A percentile compares a stretch with the other conserved stretches of the same genome.
Evolutionary conservation across 306 rosid genomes (phyloP).

Genomic region (Malus orientalis): DNA sequence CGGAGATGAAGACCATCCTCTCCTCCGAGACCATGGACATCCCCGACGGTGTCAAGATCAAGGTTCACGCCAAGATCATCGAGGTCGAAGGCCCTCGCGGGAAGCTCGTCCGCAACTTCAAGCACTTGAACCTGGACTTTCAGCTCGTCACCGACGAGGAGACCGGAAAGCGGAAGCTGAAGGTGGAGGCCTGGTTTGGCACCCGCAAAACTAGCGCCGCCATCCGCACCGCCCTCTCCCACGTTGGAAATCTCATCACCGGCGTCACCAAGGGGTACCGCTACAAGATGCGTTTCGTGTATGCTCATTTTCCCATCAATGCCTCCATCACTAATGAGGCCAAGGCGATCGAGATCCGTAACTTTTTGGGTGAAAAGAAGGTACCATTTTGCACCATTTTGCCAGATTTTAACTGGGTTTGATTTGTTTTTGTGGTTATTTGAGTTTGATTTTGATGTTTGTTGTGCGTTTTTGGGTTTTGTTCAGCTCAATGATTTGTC

Average conservation of each 20-base stretch:
- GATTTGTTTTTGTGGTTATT: not conserved
- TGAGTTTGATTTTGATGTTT: not conserved
- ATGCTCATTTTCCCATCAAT: conserved; percentile 76
- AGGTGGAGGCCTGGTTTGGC: conserved; percentile 67
- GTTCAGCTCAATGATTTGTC: not conserved
- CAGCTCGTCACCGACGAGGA: conserved; percentile 57
- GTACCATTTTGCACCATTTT: conserved; percentile 9
- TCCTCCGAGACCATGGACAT: conserved; percentile 69
- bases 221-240: conserved; percentile 72
- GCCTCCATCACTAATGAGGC: conserved; percentile 45
- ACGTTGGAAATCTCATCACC: conserved; percentile 64
- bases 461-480: not conserved
- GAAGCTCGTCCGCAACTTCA: conserved; percentile 56
- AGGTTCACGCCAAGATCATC: conserved; percentile 67
- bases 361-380: conserved; percentile 75
- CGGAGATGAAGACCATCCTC: conserved; percentile 60
- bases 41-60: conserved; percentile 66
- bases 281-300: conserved; percentile 80
- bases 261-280: conserved; percentile 86
- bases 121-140: conserved; percentile 64
- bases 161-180: conserved; percentile 52
- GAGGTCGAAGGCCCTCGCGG: conserved; percentile 85
- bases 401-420: not conserved
- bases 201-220: conserved; percentile 75
- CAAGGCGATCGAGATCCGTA: conserved; percentile 63